Percentiles rank a stretch among this genome's conserved stretches.
Evolutionary conservation across 768 basidiomycete species (phyloP).

Genomic region (Tremella mesenterica): DNA sequence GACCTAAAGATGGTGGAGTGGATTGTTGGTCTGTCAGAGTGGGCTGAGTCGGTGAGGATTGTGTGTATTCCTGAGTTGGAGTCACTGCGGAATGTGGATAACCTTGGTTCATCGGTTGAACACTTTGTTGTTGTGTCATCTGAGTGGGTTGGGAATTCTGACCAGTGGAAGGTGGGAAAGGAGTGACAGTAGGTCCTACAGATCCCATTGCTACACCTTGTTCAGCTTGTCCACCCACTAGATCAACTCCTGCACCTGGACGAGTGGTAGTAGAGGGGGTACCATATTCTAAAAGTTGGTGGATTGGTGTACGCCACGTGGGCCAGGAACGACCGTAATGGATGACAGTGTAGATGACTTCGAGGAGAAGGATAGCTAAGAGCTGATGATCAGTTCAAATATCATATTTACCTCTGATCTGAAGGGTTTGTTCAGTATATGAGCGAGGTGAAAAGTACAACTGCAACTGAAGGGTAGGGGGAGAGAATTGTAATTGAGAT

Average conservation of each 20-base stretch:
- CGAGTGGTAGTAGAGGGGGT: not conserved
- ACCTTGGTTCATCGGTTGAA: not conserved
- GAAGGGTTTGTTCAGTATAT: too few relatives aligned
- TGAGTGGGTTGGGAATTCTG: too few relatives aligned
- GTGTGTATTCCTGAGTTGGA: not conserved
- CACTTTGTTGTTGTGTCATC: not conserved
- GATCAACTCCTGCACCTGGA: not conserved
- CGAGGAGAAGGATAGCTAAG: conserved; percentile 22
- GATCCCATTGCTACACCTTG: not conserved
- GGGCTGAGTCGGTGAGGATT: not conserved
- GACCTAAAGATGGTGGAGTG: too few relatives aligned
- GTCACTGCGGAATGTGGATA: not conserved
- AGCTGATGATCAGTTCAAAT: too few relatives aligned
- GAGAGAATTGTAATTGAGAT: too few relatives aligned
- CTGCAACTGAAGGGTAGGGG: too few relatives aligned
- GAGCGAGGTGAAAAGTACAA: too few relatives aligned
- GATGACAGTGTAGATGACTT: conserved; percentile 24
- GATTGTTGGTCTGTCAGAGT: not conserved
- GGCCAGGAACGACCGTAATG: conserved; percentile 13
- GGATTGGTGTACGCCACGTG: conserved; percentile 31
- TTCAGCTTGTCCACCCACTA: not conserved
- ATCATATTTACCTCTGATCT: too few relatives aligned
- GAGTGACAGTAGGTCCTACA: too few relatives aligned
- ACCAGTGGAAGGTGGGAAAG: too few relatives aligned
- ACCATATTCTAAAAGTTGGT: conserved; percentile 17